phyloP scores from a whole-genome alignment of 176 grass and related monocot species.

The barley (Hordeum vulgare) region DNA sequence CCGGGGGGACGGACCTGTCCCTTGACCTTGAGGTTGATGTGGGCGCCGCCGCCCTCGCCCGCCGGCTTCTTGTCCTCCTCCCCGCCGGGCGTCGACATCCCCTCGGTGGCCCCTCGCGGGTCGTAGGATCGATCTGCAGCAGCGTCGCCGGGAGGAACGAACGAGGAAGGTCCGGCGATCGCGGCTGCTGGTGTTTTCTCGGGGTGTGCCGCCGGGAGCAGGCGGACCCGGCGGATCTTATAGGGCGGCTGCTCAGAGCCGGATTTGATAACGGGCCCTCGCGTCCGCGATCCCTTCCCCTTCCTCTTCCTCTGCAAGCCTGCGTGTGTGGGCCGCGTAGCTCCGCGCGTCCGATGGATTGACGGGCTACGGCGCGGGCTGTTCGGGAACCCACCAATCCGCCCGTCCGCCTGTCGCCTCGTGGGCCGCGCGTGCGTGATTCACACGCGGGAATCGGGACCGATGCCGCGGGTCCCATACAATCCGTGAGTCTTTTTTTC shows the following conservation, averaged over 20 bases:
- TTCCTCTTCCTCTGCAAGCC: background rate
- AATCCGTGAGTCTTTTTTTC: no score
- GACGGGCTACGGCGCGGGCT: no score
- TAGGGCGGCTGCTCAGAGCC: background rate
- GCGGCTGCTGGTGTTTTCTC: background rate
- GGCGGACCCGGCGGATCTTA: background rate
- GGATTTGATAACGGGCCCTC: background rate
- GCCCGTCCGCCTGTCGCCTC: background rate
- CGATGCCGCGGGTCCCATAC: no score
- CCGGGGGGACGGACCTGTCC: constrained; percentile 41
- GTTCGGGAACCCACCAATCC: no score
- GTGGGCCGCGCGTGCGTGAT: no score
- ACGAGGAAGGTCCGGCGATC: background rate
- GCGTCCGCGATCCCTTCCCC: background rate
- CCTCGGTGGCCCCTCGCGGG: background rate
- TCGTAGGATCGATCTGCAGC: no score
- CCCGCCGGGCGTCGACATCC: background rate
- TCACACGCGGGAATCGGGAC: no score
- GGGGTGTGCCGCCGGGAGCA: background rate
- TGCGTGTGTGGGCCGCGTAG: background rate
- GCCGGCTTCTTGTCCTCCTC: constrained; percentile 26
- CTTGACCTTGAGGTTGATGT: constrained; percentile 92
- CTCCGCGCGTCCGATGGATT: background rate
- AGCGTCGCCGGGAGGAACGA: background rate
- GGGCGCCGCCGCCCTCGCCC: constrained; percentile 42